A percentile compares a stretch with the other conserved stretches of the same genome.
Evolutionary conservation across 495 filamentous ascomycete genomes (phyloP).

Genomic region (Talaromyces stipitatus): DNA sequence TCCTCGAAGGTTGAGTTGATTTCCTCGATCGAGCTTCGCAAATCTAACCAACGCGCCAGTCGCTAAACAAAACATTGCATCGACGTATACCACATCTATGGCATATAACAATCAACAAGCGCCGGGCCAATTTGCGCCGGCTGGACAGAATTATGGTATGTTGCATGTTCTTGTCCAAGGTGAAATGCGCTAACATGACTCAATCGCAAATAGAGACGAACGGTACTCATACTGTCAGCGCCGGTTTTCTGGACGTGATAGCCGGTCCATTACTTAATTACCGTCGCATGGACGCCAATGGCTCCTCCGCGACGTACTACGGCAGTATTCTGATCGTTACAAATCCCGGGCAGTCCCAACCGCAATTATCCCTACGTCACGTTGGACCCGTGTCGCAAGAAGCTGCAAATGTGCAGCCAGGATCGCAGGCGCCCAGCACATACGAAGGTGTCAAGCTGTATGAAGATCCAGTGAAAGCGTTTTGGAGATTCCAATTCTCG

Average conservation of each 20-base stretch:
- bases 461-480: slow-evolving; percentile 66
- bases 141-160: neutral
- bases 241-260: slow-evolving; percentile 46
- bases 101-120: neutral
- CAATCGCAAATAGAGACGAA: neutral
- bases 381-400: slow-evolving; percentile 26
- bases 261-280: slow-evolving; percentile 83
- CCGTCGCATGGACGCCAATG: slow-evolving; percentile 63
- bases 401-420: neutral
- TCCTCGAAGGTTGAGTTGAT: neutral
- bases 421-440: slow-evolving; percentile 10
- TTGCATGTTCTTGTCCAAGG: neutral
- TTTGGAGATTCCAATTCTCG: slow-evolving; percentile 70
- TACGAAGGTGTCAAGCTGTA: slow-evolving; percentile 63
- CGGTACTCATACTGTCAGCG: slow-evolving; percentile 19
- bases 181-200: neutral
- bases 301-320: slow-evolving; percentile 53
- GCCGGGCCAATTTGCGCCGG: neutral
- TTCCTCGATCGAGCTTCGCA: neutral
- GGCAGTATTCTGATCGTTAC: slow-evolving; percentile 80
- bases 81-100: neutral
- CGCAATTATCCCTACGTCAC: slow-evolving; percentile 41
- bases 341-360: slow-evolving; percentile 49
- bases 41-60: neutral
- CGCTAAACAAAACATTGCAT: neutral